Base-by-base conservation (phyloP, 1,284 basidiomycete species). In the Ganoderma sinense region DNA sequence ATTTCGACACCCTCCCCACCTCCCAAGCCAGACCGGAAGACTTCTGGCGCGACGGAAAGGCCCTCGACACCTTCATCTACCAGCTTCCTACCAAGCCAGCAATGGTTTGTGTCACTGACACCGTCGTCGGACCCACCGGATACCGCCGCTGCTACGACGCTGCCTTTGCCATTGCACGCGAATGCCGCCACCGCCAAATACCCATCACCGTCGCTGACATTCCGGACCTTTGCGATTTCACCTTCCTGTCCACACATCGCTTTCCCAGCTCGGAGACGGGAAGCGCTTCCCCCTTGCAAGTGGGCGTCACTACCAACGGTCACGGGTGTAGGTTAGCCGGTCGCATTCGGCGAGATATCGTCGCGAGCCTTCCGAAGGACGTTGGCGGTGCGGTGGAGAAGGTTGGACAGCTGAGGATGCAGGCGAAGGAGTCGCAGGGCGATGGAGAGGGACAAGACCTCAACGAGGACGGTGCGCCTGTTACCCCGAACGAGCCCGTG, bases 221-320 rank as follows among this genome's bases (percentile, higher is more conserved):
- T 76, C 94, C 95, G 1, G 84, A 89, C 11, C 85, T 97, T 29
- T 98, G 95, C 80, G 96, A 98, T 78, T 98, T 95, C 79, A 91
- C 93, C 0, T 97, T 98, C 82, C 89, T 94, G 0, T 90, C 96
- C 0, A 90, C 92, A 0, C 95, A 98, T 78, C 93, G 97, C 5
- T 96, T 98, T 76, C 79, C 86, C 3, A 84, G 87, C 71, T 73
- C 83, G 8, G 75, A 78, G n/a, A 83, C 82, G 1, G 84, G 84
- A 6, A 76, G 77, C 67, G 83, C 87, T 6, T 89, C 88, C 0
- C 83, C 93, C 2, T 84, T 98, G 0, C 96, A 98, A 77, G 82
- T 99, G 14, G 95, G 94, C 0, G 88, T 99, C 0, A 95, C 96
- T 0, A 97, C 97, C 1, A 98, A 98, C 75, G 96, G 96, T 0